These are phyloP conservation scores for Cantharellus cinnabarinus DNA, from an alignment of 768 basidiomycete species.

Conservation along the genomic window DNA sequence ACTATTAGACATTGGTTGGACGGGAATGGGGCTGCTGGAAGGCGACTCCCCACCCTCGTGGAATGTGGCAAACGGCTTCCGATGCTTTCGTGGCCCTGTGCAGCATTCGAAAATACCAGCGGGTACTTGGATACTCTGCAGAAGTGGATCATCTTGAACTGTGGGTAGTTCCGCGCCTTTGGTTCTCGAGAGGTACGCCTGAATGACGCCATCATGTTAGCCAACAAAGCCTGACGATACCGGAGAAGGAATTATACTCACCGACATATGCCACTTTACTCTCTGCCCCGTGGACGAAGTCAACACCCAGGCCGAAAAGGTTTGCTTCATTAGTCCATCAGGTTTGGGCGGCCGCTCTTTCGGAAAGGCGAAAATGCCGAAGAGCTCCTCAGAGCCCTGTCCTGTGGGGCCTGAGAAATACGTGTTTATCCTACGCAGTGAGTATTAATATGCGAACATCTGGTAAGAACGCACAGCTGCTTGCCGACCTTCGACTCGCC, in stretches of 20 bases:
- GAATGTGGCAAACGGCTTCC: neutral
- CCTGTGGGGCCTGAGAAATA: neutral
- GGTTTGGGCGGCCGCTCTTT: neutral
- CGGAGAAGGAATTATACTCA: neutral
- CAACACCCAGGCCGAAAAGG: neutral
- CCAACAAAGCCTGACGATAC: neutral
- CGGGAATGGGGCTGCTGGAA: no score
- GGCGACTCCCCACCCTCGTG: no score
- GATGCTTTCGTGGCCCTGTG: neutral
- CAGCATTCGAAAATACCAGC: neutral
- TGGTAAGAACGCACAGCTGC: neutral
- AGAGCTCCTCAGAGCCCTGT: neutral
- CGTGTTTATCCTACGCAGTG: neutral
- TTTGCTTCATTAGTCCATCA: neutral
- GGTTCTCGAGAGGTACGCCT: neutral
- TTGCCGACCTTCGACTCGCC: neutral
- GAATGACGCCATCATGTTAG: neutral
- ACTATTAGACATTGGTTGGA: no score
- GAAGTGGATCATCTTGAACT: neutral
- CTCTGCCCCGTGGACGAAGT: neutral
- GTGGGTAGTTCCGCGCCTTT: neutral
- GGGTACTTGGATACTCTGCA: neutral
- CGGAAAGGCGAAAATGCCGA: neutral
- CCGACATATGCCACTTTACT: neutral
- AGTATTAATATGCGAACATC: neutral